Base-by-base conservation (phyloP, 208 protist genomes). In the Trypanosoma lewisi region DNA sequence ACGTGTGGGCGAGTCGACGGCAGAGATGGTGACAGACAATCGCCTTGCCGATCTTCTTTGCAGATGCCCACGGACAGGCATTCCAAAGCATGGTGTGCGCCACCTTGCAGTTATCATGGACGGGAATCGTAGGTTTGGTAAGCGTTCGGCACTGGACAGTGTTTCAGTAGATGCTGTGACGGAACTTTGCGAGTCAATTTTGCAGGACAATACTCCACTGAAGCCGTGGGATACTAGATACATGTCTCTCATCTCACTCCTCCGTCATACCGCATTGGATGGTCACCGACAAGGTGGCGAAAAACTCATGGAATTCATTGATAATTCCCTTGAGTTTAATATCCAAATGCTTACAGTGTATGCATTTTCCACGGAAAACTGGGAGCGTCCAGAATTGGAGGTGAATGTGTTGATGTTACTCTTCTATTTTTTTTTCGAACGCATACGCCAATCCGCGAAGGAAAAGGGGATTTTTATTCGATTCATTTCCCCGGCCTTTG, bases 21-120 rank as follows among this genome's bases (percentile, higher is more conserved):
- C 9, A 7, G 9, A 23, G 28, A 5, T 9, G 1, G 30, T 6
- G 9, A 31, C 25, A 14, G 3, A 7, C 5, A 2, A 41, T n/a
- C 50, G 9, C 50, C 6, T n/a, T n/a, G n/a, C 23, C 17, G 3
- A 2, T 7, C 30, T 39, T 2, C 8, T 19, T 4, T 4, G 1
- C 12, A 19, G 30, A 23, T 44, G 31, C 14, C 17, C 52, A 0
- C 7, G 2, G 4, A 27, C 27, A 2, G 54, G 37, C 23, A 23
- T 41, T 39, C 12, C 9, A 31, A 34, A 50, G 14, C 80, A 85
- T 49, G 52, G 75, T n/a, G 81, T 96, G 17, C 73, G 69, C 0
- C 91, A 96, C 49, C 74, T 96, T 11, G 91, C 80, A 28, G 85
- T 96, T 58, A 92, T 96, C 45, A 96, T 96, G 91, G 91, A 96